Evolutionary conservation across 2,329 filamentous ascomycete species (phyloP).

Genomic region (Purpureocillium lavendulum): DNA sequence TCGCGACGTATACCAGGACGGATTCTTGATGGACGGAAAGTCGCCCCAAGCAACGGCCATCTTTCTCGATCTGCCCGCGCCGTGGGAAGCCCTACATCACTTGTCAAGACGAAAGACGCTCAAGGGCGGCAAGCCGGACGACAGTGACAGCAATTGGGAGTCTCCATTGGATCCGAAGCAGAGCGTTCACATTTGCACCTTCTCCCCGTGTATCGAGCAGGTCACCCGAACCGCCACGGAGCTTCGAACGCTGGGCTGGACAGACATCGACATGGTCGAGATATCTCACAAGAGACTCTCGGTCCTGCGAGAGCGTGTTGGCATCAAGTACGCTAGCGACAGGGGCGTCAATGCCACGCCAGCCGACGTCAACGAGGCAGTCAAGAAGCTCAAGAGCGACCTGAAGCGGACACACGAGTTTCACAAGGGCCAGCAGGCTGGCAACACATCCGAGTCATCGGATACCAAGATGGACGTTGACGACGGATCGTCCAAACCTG

Average conservation of each 20-base stretch:
- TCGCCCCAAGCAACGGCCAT: slow-evolving; percentile 61
- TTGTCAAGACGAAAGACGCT: slow-evolving; percentile 46
- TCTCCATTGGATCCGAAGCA: slow-evolving; percentile 64
- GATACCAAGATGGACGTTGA: slow-evolving; percentile 34
- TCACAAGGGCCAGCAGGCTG: slow-evolving; percentile 33
- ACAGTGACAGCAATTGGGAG: slow-evolving; percentile 30
- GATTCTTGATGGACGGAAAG: slow-evolving; percentile 55
- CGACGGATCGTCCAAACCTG: neutral
- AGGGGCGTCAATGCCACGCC: slow-evolving; percentile 63
- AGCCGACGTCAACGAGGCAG: slow-evolving; percentile 70
- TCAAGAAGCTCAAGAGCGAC: slow-evolving; percentile 64
- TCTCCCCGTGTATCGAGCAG: slow-evolving; percentile 96
- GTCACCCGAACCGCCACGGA: slow-evolving; percentile 77
- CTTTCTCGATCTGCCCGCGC: slow-evolving; percentile 74
- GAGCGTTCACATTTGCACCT: slow-evolving; percentile 78
- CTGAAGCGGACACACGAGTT: slow-evolving; percentile 61
- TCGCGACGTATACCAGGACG: slow-evolving; percentile 69
- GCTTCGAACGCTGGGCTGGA: slow-evolving; percentile 76
- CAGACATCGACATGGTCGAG: slow-evolving; percentile 90
- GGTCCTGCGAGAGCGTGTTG: slow-evolving; percentile 72
- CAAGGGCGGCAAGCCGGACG: slow-evolving; percentile 13
- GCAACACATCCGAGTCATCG: slow-evolving; percentile 16
- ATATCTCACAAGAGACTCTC: slow-evolving; percentile 72
- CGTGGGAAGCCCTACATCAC: slow-evolving; percentile 71
- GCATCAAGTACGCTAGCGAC: slow-evolving; percentile 56